These are phyloP conservation scores for Phoma herbarum DNA, from an alignment of 2,329 filamentous ascomycete genomes.

Conservation along the genomic window DNA sequence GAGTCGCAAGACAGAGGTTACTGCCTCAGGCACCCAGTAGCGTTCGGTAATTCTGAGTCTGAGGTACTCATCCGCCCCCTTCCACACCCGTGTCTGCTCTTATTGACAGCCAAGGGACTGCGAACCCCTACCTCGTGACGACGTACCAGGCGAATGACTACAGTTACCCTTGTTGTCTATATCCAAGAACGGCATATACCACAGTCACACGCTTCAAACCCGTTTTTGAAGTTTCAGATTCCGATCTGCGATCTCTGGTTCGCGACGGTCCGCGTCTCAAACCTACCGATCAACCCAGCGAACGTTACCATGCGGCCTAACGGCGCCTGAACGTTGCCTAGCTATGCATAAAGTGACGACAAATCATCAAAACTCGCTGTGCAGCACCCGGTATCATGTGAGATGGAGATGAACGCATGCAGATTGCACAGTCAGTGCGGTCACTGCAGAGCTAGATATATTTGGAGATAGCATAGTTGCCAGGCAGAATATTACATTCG, in stretches of 20 bases:
- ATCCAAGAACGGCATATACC: not conserved
- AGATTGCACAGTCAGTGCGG: too few species aligned
- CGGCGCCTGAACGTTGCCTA: slow-evolving; percentile 13
- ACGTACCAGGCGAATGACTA: not conserved
- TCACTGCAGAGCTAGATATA: not conserved
- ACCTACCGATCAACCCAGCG: slow-evolving; percentile 7
- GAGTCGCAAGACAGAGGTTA: not conserved
- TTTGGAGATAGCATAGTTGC: slow-evolving; percentile 1
- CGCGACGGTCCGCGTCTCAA: slow-evolving; percentile 23
- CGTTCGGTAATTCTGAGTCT: not conserved
- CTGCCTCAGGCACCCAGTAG: not conserved
- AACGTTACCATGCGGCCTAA: slow-evolving; percentile 14
- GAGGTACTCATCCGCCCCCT: not conserved
- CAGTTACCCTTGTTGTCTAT: not conserved
- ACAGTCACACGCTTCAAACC: not conserved
- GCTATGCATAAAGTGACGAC: slow-evolving; percentile 18
- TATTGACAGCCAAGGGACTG: not conserved
- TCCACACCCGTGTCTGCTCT: not conserved
- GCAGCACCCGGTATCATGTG: not conserved
- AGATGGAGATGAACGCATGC: not conserved
- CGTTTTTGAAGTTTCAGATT: slow-evolving; percentile 5
- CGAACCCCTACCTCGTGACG: not conserved
- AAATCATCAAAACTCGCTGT: not conserved
- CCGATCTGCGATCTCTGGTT: slow-evolving; percentile 21
- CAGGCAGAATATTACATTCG: slow-evolving; percentile 20